Conservation (phyloP, 176 grass and related monocot species). For the Bonia amplexicaulis region DNA sequence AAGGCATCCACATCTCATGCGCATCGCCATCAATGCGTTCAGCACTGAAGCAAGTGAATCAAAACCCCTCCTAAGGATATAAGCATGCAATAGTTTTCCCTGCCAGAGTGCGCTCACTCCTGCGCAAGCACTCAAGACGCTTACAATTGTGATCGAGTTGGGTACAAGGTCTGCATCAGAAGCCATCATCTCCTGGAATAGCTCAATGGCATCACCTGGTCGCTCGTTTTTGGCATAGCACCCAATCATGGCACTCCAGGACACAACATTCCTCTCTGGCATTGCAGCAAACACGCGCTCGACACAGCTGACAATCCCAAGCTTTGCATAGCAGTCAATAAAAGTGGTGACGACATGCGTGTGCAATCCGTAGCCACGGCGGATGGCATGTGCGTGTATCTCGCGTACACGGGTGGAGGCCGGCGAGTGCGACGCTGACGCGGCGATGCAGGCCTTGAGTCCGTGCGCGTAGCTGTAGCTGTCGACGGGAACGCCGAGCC, state of each 20-base stretch:
- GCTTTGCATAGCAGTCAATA: conserved; percentile 79
- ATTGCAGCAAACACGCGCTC: conserved; percentile 55
- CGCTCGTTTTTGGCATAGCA: conserved; percentile 82
- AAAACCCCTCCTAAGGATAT: conserved; percentile 58
- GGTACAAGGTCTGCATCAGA: conserved; percentile 45
- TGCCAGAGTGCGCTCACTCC: conserved; percentile 45
- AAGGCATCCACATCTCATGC: conserved; percentile 70
- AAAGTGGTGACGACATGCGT: conserved; percentile 79
- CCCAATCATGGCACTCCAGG: conserved; percentile 92
- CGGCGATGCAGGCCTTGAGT: conserved; percentile 79
- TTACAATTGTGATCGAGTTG: conserved; percentile 59
- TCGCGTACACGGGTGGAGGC: conserved; percentile 46
- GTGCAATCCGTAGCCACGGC: conserved; percentile 25
- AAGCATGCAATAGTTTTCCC: conserved; percentile 59
- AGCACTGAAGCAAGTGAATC: conserved; percentile 50
- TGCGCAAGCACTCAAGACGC: conserved; percentile 50
- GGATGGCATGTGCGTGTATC: conserved; percentile 49
- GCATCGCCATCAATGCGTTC: conserved; percentile 66
- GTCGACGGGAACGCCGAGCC: conserved; percentile 42
- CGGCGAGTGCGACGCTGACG: conserved; percentile 29
- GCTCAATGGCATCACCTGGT: conserved; percentile 53
- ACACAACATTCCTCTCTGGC: conserved; percentile 63
- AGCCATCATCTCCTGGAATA: conserved; percentile 71
- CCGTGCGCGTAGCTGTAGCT: conserved; percentile 71
- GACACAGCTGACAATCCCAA: conserved; percentile 41